A percentile compares a stretch with the other conserved stretches of the same genome.
Evolutionary conservation across 2,329 filamentous ascomycete species (phyloP).

Genomic region (Teratosphaeriaceae sp.): DNA sequence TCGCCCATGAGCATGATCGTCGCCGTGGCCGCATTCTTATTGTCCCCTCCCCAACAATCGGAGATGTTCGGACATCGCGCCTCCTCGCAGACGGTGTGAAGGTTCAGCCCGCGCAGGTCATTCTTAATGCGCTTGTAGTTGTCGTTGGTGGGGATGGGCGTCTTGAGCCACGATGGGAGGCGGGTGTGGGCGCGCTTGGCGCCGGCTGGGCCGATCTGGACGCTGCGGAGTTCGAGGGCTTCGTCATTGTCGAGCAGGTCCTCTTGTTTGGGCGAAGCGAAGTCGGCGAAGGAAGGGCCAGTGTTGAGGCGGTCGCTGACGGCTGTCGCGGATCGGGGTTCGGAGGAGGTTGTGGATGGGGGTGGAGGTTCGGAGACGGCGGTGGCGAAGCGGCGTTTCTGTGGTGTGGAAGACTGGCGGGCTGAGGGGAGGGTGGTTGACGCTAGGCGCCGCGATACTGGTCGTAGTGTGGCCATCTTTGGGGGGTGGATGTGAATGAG

Average conservation of each 20-base stretch:
- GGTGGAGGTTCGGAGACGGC: slow-evolving; percentile 33
- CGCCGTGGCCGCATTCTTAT: slow-evolving; percentile 85
- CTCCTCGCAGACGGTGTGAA: slow-evolving; percentile 97
- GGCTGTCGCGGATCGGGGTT: slow-evolving; percentile 41
- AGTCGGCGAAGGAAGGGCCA: slow-evolving; percentile 59
- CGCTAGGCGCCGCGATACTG: slow-evolving; percentile 19
- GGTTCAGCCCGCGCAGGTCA: slow-evolving; percentile 77
- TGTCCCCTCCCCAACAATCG: slow-evolving; percentile 91
- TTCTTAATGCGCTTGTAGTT: slow-evolving; percentile 95
- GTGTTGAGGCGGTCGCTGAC: slow-evolving; percentile 59
- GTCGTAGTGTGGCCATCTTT: slow-evolving; percentile 22
- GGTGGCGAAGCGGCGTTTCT: slow-evolving; percentile 39
- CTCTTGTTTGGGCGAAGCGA: slow-evolving; percentile 37
- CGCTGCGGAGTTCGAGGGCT: slow-evolving; percentile 55
- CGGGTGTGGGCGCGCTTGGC: slow-evolving; percentile 63
- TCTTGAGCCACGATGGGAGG: slow-evolving; percentile 92
- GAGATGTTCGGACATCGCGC: slow-evolving; percentile 95
- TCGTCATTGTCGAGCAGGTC: slow-evolving; percentile 41
- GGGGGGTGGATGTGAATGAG: background rate
- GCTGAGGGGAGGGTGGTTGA: slow-evolving; percentile 14
- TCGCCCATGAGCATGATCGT: slow-evolving; percentile 99
- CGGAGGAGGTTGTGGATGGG: slow-evolving; percentile 25
- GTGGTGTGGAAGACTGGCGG: slow-evolving; percentile 20
- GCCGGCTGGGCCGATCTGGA: slow-evolving; percentile 54
- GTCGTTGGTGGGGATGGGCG: slow-evolving; percentile 75